Evolutionary conservation across 2,329 filamentous ascomycete genomes (phyloP), one percentile per base, ranked within the genome.

Genomic region (Achaetomium macrosporum): DNA sequence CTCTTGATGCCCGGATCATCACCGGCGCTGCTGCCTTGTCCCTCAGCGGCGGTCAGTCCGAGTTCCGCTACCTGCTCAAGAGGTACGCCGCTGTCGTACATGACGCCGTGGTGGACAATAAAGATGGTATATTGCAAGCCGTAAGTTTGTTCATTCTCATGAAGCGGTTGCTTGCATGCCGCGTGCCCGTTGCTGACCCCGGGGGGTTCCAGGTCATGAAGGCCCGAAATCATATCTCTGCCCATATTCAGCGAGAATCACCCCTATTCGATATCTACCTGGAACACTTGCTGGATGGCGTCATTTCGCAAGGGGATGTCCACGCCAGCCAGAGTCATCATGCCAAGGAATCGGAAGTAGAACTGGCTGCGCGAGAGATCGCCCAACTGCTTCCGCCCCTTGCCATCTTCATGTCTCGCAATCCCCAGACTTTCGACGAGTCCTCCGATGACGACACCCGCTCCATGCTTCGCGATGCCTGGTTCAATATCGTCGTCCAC

Each of bases 401-500:
- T n/a, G 89, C 93, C 8, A 76, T 90, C 1, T 79, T 99, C 48
- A 87, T 95, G 68, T 85, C 89, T 9, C 75, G 73, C 31, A 81
- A 84, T 58, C 77, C 84, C 51, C 69, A 84, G 57, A 74, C 72
- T 19, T 70, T 74, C 17, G 70, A 73, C 41, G 73, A 70, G 33
- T 61, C 73, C 10, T 71, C 71, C 50, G 81, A 87, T 48, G 86
- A 91, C 47, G 84, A 92, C 54, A 81, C 83, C 8, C 79, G 87
- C 56, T 80, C 82, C 25, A 73, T 95, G 52, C 80, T 93, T 60
- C 84, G 92, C 48, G 91, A 99, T 74, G 89, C 90, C 5, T 99
- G 93, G 93, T 97, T 96, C 73, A 99, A 99, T 64, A 90, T 97
- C 57, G 88, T 91, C 19, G 87, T 96, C 0, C 93, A 99, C 67